Conservation (phyloP, 2,329 filamentous ascomycete genomes). For the Fusarium citri region DNA sequence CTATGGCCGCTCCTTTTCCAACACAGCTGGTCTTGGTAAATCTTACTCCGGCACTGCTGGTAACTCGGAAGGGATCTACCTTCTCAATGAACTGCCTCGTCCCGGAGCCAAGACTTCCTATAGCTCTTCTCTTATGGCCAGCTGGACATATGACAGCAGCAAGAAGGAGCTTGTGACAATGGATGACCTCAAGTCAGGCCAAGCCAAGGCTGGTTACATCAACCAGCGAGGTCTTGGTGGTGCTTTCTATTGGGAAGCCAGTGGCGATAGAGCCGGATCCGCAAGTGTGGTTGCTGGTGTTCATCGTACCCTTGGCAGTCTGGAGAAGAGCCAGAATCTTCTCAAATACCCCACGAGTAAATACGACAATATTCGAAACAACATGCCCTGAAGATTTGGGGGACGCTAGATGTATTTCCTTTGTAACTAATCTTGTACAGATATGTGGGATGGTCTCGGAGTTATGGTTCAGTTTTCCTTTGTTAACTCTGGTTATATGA, state of each 20-base stretch:
- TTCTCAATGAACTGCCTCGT: conserved; percentile 78
- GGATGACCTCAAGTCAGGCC: conserved; percentile 69
- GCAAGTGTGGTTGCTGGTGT: conserved; percentile 69
- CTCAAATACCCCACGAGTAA: conserved; percentile 66
- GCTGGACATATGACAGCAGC: conserved; percentile 75
- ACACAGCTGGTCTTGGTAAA: conserved; percentile 74
- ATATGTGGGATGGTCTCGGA: not conserved
- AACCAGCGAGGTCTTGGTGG: conserved; percentile 72
- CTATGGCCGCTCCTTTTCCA: conserved; percentile 80
- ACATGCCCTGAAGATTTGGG: conserved; percentile 42
- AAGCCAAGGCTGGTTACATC: conserved; percentile 74
- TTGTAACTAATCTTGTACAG: conserved; percentile 16
- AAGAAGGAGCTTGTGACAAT: conserved; percentile 76
- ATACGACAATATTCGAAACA: conserved; percentile 67
- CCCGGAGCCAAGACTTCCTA: conserved; percentile 66
- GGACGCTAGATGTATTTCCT: not conserved
- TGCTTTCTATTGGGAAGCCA: conserved; percentile 87
- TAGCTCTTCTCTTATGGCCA: conserved; percentile 69
- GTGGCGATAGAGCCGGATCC: conserved; percentile 67
- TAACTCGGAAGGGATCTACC: conserved; percentile 76
- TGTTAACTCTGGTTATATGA: not conserved
- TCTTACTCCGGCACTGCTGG: conserved; percentile 72
- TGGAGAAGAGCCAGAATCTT: conserved; percentile 65
- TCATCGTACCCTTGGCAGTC: conserved; percentile 57
- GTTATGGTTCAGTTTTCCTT: conserved; percentile 7